These are phyloP conservation scores for Cardamine chenopodiifolia DNA, from an alignment of 345 rosid genomes.

Conservation along the genomic window DNA sequence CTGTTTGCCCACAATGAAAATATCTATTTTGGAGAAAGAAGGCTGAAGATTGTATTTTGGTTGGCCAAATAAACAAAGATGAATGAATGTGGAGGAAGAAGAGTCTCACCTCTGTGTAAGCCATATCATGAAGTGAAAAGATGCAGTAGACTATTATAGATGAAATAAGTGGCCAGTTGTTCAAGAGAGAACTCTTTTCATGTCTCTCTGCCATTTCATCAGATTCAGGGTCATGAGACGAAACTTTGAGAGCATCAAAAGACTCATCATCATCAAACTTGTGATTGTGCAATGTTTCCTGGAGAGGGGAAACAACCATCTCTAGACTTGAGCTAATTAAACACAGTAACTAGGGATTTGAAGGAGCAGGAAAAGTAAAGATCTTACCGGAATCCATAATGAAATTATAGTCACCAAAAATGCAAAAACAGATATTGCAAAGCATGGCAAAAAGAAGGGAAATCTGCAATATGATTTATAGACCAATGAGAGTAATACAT, in stretches of 20 bases:
- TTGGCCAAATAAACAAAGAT: background rate
- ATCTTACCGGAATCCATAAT: slow-evolving; percentile 75
- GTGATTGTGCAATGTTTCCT: slow-evolving; percentile 84
- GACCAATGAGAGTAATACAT: slow-evolving; percentile 6
- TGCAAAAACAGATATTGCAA: slow-evolving; percentile 64
- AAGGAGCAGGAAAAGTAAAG: slow-evolving; percentile 6
- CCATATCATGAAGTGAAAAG: slow-evolving; percentile 94
- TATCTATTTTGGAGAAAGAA: slow-evolving; percentile 47
- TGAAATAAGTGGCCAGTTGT: slow-evolving; percentile 91
- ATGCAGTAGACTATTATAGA: slow-evolving; percentile 80
- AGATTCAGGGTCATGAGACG: slow-evolving; percentile 39
- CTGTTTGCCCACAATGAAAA: slow-evolving; percentile 93
- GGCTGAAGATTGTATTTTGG: background rate
- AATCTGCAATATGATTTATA: slow-evolving; percentile 56
- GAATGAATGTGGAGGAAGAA: slow-evolving; percentile 20
- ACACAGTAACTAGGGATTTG: background rate
- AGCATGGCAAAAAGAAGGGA: slow-evolving; percentile 80
- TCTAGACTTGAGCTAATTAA: slow-evolving; percentile 6
- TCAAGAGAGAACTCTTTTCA: slow-evolving; percentile 49
- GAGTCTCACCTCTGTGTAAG: slow-evolving; percentile 74
- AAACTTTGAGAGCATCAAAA: slow-evolving; percentile 52
- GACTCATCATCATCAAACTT: slow-evolving; percentile 40
- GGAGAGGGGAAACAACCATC: slow-evolving; percentile 31
- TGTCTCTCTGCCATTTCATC: slow-evolving; percentile 29
- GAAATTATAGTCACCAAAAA: slow-evolving; percentile 54